Evolutionary conservation across 495 filamentous ascomycete species (phyloP).

Genomic region (Penicillium egyptiacum): DNA sequence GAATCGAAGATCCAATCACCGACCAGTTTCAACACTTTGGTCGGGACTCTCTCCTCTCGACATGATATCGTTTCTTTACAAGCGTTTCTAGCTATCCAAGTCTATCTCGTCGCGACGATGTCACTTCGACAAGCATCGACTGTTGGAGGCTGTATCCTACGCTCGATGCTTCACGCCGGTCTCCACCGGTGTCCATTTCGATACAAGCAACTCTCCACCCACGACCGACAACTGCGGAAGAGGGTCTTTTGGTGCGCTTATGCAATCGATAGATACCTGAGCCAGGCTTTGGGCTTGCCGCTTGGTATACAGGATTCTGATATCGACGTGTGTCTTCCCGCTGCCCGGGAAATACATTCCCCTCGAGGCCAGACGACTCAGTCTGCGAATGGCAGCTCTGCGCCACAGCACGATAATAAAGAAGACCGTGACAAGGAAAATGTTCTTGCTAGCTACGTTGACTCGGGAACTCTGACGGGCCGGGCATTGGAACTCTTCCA

Average conservation of each 20-base stretch:
- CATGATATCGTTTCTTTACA: constrained; percentile 42
- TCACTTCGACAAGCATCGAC: constrained; percentile 41
- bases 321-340: constrained; percentile 42
- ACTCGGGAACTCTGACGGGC: constrained; percentile 42
- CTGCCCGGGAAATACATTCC: constrained; percentile 32
- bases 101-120: constrained; percentile 44
- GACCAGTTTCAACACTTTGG: constrained; percentile 29
- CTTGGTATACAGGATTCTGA: constrained; percentile 47
- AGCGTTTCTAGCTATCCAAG: constrained; percentile 37
- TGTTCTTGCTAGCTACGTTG: constrained; percentile 40
- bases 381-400: background rate
- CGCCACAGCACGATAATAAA: background rate
- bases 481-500: constrained; percentile 44
- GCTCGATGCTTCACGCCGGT: constrained; percentile 44
- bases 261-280: constrained; percentile 49
- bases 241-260: constrained; percentile 55
- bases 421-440: constrained; percentile 28
- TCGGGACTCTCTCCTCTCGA: constrained; percentile 30
- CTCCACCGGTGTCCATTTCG: constrained; percentile 46
- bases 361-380: constrained; percentile 12
- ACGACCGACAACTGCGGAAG: constrained; percentile 44
- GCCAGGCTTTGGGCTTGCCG: constrained; percentile 47
- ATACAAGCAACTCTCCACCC: constrained; percentile 41
- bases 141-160: constrained; percentile 40
- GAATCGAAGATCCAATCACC: constrained; percentile 33